Evolutionary conservation across 306 rosid species (phyloP).

Genomic region (Carpinus viminea): DNA sequence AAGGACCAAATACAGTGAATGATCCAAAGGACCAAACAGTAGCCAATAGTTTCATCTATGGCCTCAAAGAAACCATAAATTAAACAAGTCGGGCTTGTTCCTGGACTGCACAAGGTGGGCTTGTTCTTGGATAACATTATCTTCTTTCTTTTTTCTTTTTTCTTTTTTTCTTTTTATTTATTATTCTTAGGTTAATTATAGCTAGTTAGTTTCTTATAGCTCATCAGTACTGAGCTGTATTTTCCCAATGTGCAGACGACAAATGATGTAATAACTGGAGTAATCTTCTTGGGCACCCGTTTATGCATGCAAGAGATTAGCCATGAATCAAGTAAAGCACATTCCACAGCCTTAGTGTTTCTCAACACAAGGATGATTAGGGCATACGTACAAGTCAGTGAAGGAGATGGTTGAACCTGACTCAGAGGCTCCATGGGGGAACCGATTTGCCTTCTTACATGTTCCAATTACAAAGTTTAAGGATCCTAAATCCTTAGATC

Average conservation of each 20-base stretch:
- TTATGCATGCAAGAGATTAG: constrained; percentile 45
- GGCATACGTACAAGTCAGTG: constrained; percentile 43
- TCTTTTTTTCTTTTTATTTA: no score
- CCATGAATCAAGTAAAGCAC: constrained; percentile 28
- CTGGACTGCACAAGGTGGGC: no score
- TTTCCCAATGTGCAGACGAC: constrained; percentile 22
- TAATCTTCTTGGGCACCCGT: constrained; percentile 45
- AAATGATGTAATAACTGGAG: constrained; percentile 51
- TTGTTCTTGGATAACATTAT: no score
- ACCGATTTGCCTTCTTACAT: constrained; percentile 42
- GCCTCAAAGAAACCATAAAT: no score
- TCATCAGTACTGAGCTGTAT: not conserved
- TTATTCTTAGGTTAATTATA: no score
- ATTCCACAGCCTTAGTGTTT: constrained; percentile 44
- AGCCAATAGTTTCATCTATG: no score
- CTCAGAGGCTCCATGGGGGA: constrained; percentile 46
- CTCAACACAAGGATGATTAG: constrained; percentile 38
- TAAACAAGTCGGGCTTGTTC: no score
- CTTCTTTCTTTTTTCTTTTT: no score
- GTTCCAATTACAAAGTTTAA: constrained; percentile 41
- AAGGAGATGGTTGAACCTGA: constrained; percentile 47
- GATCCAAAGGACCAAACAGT: no score
- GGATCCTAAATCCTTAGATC: constrained; percentile 26
- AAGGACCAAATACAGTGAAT: no score
- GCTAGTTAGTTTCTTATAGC: no score